phyloP scores from a whole-genome alignment of 345 rosid species.

The Bruguiera parviflora region DNA sequence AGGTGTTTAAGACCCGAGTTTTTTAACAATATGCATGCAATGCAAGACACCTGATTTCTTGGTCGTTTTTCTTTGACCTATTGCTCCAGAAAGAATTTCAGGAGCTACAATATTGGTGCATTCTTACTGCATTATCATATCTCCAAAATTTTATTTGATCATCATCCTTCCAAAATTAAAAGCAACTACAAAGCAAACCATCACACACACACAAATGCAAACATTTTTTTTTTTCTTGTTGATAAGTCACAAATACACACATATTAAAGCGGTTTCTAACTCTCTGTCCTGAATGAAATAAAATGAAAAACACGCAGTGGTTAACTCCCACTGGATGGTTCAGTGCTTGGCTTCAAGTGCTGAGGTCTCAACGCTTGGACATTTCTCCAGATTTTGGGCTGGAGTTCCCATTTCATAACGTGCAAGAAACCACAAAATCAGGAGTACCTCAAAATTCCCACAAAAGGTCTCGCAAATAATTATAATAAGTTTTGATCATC shows the following conservation, averaged over 20 bases:
- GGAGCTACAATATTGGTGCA: no score
- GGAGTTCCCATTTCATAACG: conserved; percentile 16
- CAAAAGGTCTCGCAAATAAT: not conserved
- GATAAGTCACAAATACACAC: no score
- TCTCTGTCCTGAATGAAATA: no score
- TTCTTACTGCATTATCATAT: no score
- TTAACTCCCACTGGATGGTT: not conserved
- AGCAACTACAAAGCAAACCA: no score
- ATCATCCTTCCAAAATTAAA: no score
- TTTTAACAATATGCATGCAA: not conserved
- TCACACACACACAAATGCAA: no score
- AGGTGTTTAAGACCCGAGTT: not conserved
- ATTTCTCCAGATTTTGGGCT: not conserved
- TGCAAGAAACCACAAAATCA: conserved; percentile 13
- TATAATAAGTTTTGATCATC: not conserved
- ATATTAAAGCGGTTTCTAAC: no score
- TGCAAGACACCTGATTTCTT: not conserved
- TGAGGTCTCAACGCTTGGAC: not conserved
- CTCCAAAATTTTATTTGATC: no score
- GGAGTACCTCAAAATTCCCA: conserved; percentile 16
- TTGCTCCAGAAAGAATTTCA: no score
- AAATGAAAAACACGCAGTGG: not conserved
- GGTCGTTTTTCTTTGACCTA: not conserved
- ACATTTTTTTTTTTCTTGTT: no score
- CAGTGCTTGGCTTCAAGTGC: not conserved